These are phyloP conservation scores for Penicillium sp. DNA, from an alignment of 2,329 filamentous ascomycete species.

Conservation along the genomic window DNA sequence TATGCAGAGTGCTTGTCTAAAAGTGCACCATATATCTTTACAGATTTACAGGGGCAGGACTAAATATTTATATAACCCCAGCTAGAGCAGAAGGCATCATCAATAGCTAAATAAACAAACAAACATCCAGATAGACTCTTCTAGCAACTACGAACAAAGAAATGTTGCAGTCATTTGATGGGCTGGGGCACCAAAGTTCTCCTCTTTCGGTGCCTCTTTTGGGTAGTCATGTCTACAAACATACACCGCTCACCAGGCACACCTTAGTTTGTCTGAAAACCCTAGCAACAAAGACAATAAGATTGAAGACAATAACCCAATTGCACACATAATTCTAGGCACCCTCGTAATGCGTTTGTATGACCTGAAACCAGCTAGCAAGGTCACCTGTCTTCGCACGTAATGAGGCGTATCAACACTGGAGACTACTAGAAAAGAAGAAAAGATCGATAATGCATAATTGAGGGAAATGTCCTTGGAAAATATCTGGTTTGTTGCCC, in stretches of 20 bases:
- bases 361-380: not conserved
- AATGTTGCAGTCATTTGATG: not conserved
- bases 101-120: not conserved
- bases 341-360: not conserved
- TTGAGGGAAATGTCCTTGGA: not conserved
- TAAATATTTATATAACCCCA: not conserved
- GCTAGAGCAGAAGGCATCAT: not conserved
- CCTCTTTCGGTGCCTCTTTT: not conserved
- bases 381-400: not conserved
- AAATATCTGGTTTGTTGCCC: not conserved
- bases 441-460: not conserved
- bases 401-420: not conserved
- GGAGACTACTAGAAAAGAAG: not conserved
- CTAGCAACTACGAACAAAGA: not conserved
- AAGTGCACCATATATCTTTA: not conserved
- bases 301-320: not conserved
- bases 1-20: not conserved
- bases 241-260: not conserved
- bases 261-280: not conserved
- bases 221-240: not conserved
- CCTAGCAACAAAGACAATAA: slow-evolving; percentile 2
- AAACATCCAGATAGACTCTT: too few species aligned
- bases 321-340: not conserved
- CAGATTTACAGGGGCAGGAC: not conserved
- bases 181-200: not conserved